phyloP scores from a whole-genome alignment of 129 eudicot genomes.

The Pseudognaphalium luteoalbum region DNA sequence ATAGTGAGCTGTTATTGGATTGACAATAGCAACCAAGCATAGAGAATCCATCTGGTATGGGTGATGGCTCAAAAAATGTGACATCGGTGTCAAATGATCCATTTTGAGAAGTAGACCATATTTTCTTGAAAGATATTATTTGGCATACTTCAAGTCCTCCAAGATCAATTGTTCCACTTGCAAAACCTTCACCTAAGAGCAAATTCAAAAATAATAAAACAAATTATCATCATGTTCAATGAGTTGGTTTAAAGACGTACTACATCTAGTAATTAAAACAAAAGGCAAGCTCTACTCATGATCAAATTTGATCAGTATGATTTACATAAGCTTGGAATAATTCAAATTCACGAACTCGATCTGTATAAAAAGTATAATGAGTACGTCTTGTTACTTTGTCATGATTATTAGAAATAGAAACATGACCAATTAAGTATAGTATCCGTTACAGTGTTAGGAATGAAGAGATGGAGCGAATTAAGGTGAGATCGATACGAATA shows the following conservation, averaged over 20 bases:
- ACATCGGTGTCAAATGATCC: constrained; percentile 23
- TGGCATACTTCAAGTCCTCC: constrained; percentile 55
- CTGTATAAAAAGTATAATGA: no score
- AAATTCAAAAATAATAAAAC: neutral
- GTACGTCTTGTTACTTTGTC: no score
- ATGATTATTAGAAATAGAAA: no score
- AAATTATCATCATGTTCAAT: neutral
- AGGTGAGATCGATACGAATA: neutral
- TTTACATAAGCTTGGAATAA: no score
- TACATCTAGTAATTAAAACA: no score
- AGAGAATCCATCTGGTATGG: constrained; percentile 49
- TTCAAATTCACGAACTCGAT: no score
- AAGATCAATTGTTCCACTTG: constrained; percentile 48
- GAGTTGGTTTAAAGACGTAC: neutral
- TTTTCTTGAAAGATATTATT: constrained; percentile 41
- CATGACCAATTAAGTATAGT: no score
- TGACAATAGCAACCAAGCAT: constrained; percentile 48
- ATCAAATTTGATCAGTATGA: no score
- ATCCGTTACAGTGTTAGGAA: neutral
- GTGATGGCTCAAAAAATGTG: constrained; percentile 50
- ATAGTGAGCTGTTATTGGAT: constrained; percentile 40
- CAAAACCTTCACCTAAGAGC: constrained; percentile 47
- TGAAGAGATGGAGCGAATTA: neutral
- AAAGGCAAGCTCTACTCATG: no score
- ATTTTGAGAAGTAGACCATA: constrained; percentile 44